phyloP scores from a whole-genome alignment of 331 rosid species.

The Acacia pycnantha region DNA sequence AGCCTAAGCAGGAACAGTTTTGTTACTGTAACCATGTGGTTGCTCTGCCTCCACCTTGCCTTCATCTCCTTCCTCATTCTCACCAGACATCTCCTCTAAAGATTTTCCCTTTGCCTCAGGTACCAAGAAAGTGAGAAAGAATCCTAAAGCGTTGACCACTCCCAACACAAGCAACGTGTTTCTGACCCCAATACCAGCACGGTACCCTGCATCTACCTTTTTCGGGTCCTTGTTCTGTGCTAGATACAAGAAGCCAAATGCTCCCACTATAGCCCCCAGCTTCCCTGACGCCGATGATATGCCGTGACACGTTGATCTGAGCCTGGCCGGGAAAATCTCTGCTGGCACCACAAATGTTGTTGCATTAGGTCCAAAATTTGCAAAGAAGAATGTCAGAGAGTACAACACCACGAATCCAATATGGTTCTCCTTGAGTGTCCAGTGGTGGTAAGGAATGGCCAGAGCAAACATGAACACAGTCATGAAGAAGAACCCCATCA shows the following conservation, averaged over 20 bases:
- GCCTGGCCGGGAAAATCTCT: neutral
- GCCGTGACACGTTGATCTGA: neutral
- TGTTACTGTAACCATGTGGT: conserved; percentile 15
- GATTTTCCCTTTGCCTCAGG: conserved; percentile 84
- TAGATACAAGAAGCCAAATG: neutral
- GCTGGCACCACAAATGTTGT: neutral
- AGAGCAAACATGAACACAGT: neutral
- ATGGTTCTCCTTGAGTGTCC: neutral
- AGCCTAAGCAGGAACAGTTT: conserved; percentile 26
- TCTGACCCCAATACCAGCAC: conserved; percentile 75
- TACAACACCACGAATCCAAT: neutral
- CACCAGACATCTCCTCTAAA: conserved; percentile 87
- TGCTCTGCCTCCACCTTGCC: conserved; percentile 27
- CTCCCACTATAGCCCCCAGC: neutral
- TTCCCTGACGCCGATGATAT: neutral
- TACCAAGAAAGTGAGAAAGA: conserved; percentile 64
- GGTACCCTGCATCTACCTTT: conserved; percentile 61
- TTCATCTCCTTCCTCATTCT: conserved; percentile 59
- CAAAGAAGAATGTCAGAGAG: neutral
- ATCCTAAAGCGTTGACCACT: conserved; percentile 56
- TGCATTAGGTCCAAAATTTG: neutral
- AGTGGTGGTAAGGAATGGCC: neutral
- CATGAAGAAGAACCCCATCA: neutral
- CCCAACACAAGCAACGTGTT: conserved; percentile 62
- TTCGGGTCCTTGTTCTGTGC: neutral